These are phyloP conservation scores for Solanum pinnatisectum DNA, from an alignment of 257 asterid genomes.

Conservation along the genomic window DNA sequence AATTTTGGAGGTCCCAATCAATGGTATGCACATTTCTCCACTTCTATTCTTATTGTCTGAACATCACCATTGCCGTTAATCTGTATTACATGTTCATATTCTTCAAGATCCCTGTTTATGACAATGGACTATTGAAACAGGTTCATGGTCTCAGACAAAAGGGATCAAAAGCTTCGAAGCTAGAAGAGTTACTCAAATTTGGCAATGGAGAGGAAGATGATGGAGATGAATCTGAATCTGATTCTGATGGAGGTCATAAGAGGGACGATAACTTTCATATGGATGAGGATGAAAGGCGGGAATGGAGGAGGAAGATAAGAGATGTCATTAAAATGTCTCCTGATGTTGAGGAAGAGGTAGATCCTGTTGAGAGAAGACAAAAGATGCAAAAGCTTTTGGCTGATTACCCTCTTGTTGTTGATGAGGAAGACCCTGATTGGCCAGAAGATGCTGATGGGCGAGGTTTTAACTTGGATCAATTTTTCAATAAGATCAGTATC, in stretches of 20 bases:
- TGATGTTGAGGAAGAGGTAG: slow-evolving; percentile 57
- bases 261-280: slow-evolving; percentile 34
- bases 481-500: slow-evolving; percentile 71
- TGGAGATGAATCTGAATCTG: slow-evolving; percentile 26
- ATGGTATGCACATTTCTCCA: slow-evolving; percentile 20
- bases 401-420: slow-evolving; percentile 86
- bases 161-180: slow-evolving; percentile 39
- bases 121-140: slow-evolving; percentile 18
- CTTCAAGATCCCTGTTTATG: not conserved
- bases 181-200: slow-evolving; percentile 34
- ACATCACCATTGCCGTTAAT: not conserved
- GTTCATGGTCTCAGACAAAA: slow-evolving; percentile 14
- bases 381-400: slow-evolving; percentile 76
- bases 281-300: slow-evolving; percentile 78
- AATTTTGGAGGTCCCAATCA: slow-evolving; percentile 2
- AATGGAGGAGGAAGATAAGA: slow-evolving; percentile 80
- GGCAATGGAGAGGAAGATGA: slow-evolving; percentile 33
- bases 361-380: slow-evolving; percentile 58
- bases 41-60: not conserved
- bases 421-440: slow-evolving; percentile 96
- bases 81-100: not conserved
- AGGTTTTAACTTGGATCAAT: slow-evolving; percentile 78
- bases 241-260: slow-evolving; percentile 7
- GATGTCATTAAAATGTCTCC: slow-evolving; percentile 52
- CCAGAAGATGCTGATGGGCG: slow-evolving; percentile 92